phyloP scores from a whole-genome alignment of 805 yeast species.

The Candida insectorum region DNA sequence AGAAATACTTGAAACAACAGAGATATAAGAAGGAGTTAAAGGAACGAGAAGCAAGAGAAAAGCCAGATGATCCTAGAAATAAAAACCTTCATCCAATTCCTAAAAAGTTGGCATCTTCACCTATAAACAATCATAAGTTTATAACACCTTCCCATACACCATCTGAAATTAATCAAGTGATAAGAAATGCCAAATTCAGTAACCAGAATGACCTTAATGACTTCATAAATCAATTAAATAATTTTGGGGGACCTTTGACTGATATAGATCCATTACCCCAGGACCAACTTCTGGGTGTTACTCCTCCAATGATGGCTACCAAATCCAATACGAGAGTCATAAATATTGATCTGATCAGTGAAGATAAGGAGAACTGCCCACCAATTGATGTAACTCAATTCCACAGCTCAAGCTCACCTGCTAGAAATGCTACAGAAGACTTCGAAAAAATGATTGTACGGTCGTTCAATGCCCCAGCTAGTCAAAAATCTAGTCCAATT shows the following conservation, averaged over 20 bases:
- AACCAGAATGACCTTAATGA: constrained; percentile 38
- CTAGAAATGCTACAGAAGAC: constrained; percentile 15
- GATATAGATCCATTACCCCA: constrained; percentile 44
- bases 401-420: constrained; percentile 13
- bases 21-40: constrained; percentile 36
- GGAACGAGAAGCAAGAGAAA: constrained; percentile 21
- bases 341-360: constrained; percentile 41
- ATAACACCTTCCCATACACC: constrained; percentile 40
- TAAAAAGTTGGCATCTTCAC: constrained; percentile 25
- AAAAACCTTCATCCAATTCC: too few relatives aligned
- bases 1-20: constrained; percentile 43
- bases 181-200: constrained; percentile 19
- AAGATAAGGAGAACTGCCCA: constrained; percentile 29
- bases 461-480: constrained; percentile 20
- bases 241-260: constrained; percentile 45
- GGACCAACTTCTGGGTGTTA: constrained; percentile 23
- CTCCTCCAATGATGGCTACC: constrained; percentile 52
- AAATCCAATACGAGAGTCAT: constrained; percentile 53
- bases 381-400: constrained; percentile 12
- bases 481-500: constrained; percentile 35
- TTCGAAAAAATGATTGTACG: constrained; percentile 24
- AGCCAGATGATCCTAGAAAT: constrained; percentile 10
- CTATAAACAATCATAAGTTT: constrained; percentile 23
- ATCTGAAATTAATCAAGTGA: constrained; percentile 35
- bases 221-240: constrained; percentile 36